Evolutionary conservation across 129 eudicot species (phyloP).

Genomic region (Pittosporum tobira): DNA sequence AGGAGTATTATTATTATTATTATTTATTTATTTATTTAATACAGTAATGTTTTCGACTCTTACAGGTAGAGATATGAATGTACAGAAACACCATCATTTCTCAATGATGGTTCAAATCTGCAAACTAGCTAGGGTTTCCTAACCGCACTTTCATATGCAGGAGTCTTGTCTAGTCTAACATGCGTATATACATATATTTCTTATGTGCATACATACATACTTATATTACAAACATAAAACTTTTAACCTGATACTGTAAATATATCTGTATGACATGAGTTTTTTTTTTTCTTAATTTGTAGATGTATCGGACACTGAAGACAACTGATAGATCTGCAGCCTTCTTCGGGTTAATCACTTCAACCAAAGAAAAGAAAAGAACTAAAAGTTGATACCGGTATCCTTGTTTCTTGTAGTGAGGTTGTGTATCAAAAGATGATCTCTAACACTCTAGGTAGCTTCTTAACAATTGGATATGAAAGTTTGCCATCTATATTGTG

Average conservation of each 20-base stretch:
- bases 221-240: neutral
- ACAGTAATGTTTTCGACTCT: no score
- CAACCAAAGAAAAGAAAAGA: no score
- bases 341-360: conserved; percentile 54
- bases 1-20: no score
- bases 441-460: no score
- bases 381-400: no score
- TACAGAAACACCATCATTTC: conserved; percentile 76
- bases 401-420: no score
- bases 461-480: no score
- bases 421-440: no score
- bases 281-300: conserved; percentile 15
- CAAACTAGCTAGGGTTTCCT: conserved; percentile 23
- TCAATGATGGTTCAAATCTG: conserved; percentile 49
- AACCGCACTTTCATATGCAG: no score
- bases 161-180: conserved; percentile 42
- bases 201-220: conserved; percentile 15
- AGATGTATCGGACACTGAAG: conserved; percentile 95
- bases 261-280: neutral
- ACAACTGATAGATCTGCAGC: conserved; percentile 84
- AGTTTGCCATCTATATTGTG: no score
- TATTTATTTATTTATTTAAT: no score
- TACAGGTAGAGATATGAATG: conserved; percentile 36
- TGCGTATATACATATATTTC: conserved; percentile 1
- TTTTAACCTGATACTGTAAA: no score